Percentiles rank a stretch among this genome's conserved stretches.
These are phyloP conservation scores for Aaosphaeria pasadenensis DNA, from an alignment of 2,329 filamentous ascomycete genomes.

Conservation along the genomic window DNA sequence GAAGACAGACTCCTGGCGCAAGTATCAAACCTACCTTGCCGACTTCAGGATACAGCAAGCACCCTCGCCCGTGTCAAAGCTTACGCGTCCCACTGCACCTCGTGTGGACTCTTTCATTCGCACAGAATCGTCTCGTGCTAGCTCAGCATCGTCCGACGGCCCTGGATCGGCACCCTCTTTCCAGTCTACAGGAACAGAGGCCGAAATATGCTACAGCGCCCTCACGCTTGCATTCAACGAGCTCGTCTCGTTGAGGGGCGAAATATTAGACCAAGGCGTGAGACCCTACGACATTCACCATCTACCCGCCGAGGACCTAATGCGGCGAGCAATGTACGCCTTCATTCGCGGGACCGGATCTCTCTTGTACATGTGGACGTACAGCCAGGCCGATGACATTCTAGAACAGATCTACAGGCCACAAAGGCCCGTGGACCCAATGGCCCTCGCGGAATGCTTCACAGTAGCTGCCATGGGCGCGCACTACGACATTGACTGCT, in stretches of 20 bases:
- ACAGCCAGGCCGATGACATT: slow-evolving; percentile 27
- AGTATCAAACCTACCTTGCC: slow-evolving; percentile 34
- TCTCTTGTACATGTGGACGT: slow-evolving; percentile 35
- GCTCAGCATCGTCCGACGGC: slow-evolving; percentile 28
- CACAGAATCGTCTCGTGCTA: slow-evolving; percentile 20
- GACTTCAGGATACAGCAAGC: slow-evolving; percentile 32
- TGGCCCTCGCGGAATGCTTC: slow-evolving; percentile 35
- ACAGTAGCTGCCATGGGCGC: slow-evolving; percentile 35
- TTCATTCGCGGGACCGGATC: slow-evolving; percentile 35
- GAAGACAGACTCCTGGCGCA: slow-evolving; percentile 35
- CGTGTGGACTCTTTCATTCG: slow-evolving; percentile 20
- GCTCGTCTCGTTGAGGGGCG: slow-evolving; percentile 26
- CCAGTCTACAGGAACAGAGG: slow-evolving; percentile 14
- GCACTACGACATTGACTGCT: slow-evolving; percentile 35
- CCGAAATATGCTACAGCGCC: slow-evolving; percentile 32
- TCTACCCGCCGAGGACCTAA: slow-evolving; percentile 27
- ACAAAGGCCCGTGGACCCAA: slow-evolving; percentile 20
- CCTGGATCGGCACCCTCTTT: slow-evolving; percentile 20
- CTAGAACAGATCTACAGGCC: slow-evolving; percentile 34
- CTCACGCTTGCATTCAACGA: slow-evolving; percentile 35
- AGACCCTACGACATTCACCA: slow-evolving; percentile 23
- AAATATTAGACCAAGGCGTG: slow-evolving; percentile 20
- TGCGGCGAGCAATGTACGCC: slow-evolving; percentile 29
- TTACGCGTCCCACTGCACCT: slow-evolving; percentile 17
- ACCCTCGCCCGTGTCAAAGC: slow-evolving; percentile 6